Conservation (phyloP, 768 basidiomycete genomes). For the Hemileccinum rubropunctum region DNA sequence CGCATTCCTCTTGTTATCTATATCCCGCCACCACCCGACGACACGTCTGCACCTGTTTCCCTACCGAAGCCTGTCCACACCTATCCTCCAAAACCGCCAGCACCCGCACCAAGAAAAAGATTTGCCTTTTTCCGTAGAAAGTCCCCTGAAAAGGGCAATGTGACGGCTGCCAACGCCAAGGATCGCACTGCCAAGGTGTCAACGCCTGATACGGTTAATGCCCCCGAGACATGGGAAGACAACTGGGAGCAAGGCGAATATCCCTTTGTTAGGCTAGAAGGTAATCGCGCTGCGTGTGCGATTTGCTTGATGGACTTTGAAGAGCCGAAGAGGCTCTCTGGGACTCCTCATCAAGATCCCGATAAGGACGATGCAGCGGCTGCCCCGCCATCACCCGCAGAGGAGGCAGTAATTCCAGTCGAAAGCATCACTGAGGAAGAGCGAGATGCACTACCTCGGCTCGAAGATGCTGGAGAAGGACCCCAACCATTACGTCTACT, state of each 20-base stretch:
- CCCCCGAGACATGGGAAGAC: slow-evolving; percentile 65
- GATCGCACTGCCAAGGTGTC: slow-evolving; percentile 14
- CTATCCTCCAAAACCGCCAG: slow-evolving; percentile 58
- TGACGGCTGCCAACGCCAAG: slow-evolving; percentile 13
- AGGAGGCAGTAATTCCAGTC: slow-evolving; percentile 30
- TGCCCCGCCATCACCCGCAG: slow-evolving; percentile 11
- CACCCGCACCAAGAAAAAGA: slow-evolving; percentile 36
- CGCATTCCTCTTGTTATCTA: slow-evolving; percentile 82
- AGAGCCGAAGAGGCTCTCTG: slow-evolving; percentile 50
- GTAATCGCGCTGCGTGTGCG: slow-evolving; percentile 80
- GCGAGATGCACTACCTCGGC: slow-evolving; percentile 42
- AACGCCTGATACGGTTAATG: slow-evolving; percentile 17
- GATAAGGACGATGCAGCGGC: slow-evolving; percentile 16
- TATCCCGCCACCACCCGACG: slow-evolving; percentile 74
- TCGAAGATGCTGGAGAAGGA: slow-evolving; percentile 73
- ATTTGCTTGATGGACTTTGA: slow-evolving; percentile 86
- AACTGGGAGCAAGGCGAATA: slow-evolving; percentile 75
- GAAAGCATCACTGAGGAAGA: slow-evolving; percentile 41
- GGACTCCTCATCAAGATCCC: slow-evolving; percentile 27
- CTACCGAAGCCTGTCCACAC: slow-evolving; percentile 49
- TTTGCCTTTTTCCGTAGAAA: slow-evolving; percentile 51
- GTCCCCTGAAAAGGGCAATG: slow-evolving; percentile 22
- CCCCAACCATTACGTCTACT: slow-evolving; percentile 74
- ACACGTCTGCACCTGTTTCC: slow-evolving; percentile 35
- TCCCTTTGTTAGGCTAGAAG: slow-evolving; percentile 80